Evolutionary conservation across 148 eudicot genomes (phyloP), one percentile per base, ranked within the genome.

Genomic region (Spergularia bocconei): DNA sequence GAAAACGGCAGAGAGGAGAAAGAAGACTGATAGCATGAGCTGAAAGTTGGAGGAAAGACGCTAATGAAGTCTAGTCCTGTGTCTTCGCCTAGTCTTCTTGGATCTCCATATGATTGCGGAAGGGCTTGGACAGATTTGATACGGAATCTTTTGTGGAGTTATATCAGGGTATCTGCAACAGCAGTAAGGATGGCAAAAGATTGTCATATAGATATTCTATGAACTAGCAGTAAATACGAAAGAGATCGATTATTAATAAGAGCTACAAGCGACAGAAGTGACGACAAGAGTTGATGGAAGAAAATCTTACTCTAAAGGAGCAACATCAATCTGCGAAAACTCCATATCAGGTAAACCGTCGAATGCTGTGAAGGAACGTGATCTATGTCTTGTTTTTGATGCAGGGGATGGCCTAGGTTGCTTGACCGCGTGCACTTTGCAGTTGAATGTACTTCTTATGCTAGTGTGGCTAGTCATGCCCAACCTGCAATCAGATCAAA

Each of bases 51-150:
- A n/a, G 62, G 62, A 21, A 8, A 39, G 11, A 23, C 21, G 15
- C 17, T 14, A 21, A 5, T 1, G 15, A 47, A 7, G 52, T 57
- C 72, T 64, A 66, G 72, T 16, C 63, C 19, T 74, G 20, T 79
- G 82, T 72, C 77, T 76, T 76, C 83, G 84, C 67, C 86, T 85
- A 52, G 81, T 77, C 79, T 83, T 86, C 82, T 87, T 84, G 71
- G 93, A 88, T 85, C 97, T 89, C 97, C 97, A 91, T 66, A 91
- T 81, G 59, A 91, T 91, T 69, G 93, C 91, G 15, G 78, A 80
- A 13, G 91, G 91, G 70, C 78, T 79, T 59, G 97, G 97, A 75
- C 97, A 91, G 0, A 91, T 77, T 78, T 84, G 86, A 60, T 91
- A 91, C 51, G 88, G 91, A 23, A 88, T 88, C 69, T 89, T 91